A percentile compares a stretch with the other conserved stretches of the same genome.
These are phyloP conservation scores for Fusarium palustre DNA, from an alignment of 2,329 filamentous ascomycete genomes.

Conservation along the genomic window DNA sequence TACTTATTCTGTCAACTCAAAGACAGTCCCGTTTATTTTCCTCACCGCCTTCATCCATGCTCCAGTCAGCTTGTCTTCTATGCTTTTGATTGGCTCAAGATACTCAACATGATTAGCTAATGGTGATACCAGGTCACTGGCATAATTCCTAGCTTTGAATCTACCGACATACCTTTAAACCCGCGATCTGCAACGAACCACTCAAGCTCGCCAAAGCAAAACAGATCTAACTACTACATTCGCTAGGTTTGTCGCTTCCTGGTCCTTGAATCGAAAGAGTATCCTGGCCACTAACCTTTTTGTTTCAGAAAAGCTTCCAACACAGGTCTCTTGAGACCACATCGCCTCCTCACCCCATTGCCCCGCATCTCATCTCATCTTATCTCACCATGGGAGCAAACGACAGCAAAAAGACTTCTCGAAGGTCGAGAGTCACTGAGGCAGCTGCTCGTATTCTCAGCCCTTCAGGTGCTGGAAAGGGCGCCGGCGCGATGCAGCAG, in stretches of 20 bases:
- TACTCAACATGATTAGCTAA: conserved; percentile 33
- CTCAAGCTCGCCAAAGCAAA: conserved; percentile 23
- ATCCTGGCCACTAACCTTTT: conserved; percentile 9
- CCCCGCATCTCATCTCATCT: conserved; percentile 20
- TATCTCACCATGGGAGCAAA: conserved; percentile 25
- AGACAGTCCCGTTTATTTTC: conserved; percentile 27
- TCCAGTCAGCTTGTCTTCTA: conserved; percentile 3
- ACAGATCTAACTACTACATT: conserved; percentile 16
- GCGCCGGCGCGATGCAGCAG: conserved; percentile 13
- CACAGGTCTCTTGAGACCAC: conserved; percentile 12
- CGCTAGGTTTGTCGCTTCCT: conserved; percentile 15
- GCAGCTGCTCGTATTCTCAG: conserved; percentile 8
- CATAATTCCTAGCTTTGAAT: conserved; percentile 31
- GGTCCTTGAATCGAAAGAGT: not conserved
- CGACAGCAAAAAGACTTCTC: conserved; percentile 22
- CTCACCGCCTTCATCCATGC: conserved; percentile 23
- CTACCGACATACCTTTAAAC: conserved; percentile 40
- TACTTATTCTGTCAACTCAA: not conserved
- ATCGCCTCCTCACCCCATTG: not conserved
- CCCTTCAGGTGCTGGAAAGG: conserved; percentile 8
- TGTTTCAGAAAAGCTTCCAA: not conserved
- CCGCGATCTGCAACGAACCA: conserved; percentile 33
- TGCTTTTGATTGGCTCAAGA: not conserved
- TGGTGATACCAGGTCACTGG: conserved; percentile 23
- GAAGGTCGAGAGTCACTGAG: conserved; percentile 8